These are phyloP conservation scores for Cornus suecica DNA, from an alignment of 148 eudicot species.

Conservation along the genomic window DNA sequence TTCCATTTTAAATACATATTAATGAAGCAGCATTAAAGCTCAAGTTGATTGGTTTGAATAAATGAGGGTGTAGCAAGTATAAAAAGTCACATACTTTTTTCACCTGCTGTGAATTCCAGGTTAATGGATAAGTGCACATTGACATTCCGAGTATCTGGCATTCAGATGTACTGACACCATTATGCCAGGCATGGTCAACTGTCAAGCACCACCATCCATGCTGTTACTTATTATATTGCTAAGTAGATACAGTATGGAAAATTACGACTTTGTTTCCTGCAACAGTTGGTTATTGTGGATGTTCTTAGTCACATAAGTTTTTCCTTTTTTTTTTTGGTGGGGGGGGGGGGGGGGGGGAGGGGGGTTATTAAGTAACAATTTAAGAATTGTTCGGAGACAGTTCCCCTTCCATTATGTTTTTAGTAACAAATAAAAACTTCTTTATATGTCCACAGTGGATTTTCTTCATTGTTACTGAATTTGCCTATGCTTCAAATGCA, in stretches of 20 bases:
- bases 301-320: background rate
- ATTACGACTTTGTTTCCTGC: background rate
- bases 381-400: background rate
- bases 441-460: background rate
- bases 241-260: background rate
- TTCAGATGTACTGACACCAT: background rate
- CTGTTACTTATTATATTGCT: too few relatives aligned
- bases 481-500: slow-evolving; percentile 20
- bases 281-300: background rate
- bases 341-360: too few relatives aligned
- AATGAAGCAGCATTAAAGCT: background rate
- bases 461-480: background rate
- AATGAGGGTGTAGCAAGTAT: background rate
- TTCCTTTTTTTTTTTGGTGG: too few relatives aligned
- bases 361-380: background rate
- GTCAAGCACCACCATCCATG: background rate
- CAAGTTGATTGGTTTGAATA: background rate
- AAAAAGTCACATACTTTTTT: too few relatives aligned
- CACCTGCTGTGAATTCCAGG: background rate
- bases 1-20: too few relatives aligned
- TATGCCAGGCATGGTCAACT: background rate
- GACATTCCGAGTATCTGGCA: background rate
- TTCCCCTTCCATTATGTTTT: background rate
- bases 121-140: background rate
- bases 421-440: background rate